phyloP scores from a whole-genome alignment of 2,329 filamentous ascomycete genomes.

The Aspergillus sp. region DNA sequence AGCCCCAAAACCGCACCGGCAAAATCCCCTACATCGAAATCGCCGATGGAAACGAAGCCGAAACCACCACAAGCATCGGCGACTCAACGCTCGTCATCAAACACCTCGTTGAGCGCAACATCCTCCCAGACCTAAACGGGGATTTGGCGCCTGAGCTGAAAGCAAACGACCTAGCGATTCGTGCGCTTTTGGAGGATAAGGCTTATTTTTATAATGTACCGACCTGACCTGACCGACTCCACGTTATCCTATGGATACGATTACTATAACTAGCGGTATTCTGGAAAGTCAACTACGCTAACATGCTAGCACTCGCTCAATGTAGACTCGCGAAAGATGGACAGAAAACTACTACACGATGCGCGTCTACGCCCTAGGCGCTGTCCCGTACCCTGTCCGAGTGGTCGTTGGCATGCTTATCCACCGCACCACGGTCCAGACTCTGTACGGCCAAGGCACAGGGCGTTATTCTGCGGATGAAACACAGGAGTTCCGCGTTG shows the following conservation, averaged over 20 bases:
- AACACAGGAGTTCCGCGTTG: conserved; percentile 43
- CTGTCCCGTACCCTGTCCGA: conserved; percentile 54
- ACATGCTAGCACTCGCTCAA: neutral
- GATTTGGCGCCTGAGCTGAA: conserved; percentile 39
- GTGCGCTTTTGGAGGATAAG: conserved; percentile 61
- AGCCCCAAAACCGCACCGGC: conserved; percentile 52
- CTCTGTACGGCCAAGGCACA: conserved; percentile 59
- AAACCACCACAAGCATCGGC: conserved; percentile 30
- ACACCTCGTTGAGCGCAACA: conserved; percentile 42
- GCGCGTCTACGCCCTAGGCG: conserved; percentile 52
- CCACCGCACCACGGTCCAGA: conserved; percentile 45
- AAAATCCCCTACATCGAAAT: conserved; percentile 61
- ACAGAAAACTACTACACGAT: conserved; percentile 59
- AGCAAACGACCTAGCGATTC: conserved; percentile 53
- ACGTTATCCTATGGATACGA: no score
- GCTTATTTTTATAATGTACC: conserved; percentile 57
- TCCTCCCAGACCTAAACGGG: conserved; percentile 52
- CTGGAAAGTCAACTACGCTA: neutral
- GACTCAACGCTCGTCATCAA: conserved; percentile 60
- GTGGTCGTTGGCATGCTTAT: conserved; percentile 53
- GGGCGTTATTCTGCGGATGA: conserved; percentile 54
- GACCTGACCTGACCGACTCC: conserved; percentile 8
- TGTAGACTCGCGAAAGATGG: conserved; percentile 56
- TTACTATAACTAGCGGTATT: neutral
- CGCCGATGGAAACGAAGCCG: conserved; percentile 8